A percentile compares a stretch with the other conserved stretches of the same genome.
Conservation (phyloP, 345 rosid species). For the Aquilaria malaccensis region DNA sequence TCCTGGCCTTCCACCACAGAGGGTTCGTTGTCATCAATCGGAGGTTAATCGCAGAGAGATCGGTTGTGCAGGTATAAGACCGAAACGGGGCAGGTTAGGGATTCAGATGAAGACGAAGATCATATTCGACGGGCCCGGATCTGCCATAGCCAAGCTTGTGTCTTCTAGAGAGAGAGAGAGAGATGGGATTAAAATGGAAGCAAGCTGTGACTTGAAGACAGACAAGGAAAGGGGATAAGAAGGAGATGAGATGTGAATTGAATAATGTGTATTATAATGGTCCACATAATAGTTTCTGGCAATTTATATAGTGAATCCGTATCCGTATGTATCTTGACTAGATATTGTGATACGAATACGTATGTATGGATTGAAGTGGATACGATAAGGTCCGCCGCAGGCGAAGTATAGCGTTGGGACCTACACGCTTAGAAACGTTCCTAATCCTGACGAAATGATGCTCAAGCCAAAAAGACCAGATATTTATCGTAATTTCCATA, state of each 20-base stretch:
- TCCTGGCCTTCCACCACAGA: conserved; percentile 17
- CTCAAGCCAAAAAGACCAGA: conserved; percentile 1
- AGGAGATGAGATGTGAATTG: not conserved
- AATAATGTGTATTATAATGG: not conserved
- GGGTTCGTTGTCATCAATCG: conserved; percentile 31
- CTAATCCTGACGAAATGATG: conserved; percentile 4
- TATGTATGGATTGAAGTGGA: not conserved
- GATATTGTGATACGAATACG: not conserved
- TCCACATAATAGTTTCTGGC: too few relatives aligned
- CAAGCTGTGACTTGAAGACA: not conserved
- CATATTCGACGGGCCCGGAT: too few relatives aligned
- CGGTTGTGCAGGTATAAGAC: conserved; percentile 3
- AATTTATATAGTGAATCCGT: not conserved
- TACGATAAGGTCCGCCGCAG: conserved; percentile 9
- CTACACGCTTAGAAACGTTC: conserved; percentile 20
- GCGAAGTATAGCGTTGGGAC: not conserved
- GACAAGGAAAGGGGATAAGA: not conserved
- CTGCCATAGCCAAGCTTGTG: too few relatives aligned
- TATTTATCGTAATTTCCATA: too few relatives aligned
- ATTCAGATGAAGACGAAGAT: not conserved
- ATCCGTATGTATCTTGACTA: not conserved
- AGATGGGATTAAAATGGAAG: too few relatives aligned
- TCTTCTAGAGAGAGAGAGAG: too few relatives aligned
- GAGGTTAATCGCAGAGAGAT: not conserved
- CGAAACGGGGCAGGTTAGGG: conserved; percentile 4